These are phyloP conservation scores for Penstemon newberryi DNA, from an alignment of 257 asterid genomes.

Conservation along the genomic window DNA sequence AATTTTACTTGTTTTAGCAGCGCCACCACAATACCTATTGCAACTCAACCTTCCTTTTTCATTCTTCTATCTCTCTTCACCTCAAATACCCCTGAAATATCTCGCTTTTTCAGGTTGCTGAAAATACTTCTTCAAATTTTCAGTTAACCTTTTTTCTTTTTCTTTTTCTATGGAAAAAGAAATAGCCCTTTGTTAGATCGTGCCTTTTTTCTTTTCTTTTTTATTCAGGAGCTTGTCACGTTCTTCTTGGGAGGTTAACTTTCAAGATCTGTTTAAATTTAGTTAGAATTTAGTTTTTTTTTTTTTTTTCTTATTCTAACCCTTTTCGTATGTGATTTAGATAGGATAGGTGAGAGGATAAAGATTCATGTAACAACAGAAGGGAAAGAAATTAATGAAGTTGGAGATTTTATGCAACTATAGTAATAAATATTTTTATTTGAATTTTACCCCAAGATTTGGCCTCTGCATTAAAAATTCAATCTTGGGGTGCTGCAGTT, in stretches of 20 bases:
- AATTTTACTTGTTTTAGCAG: neutral
- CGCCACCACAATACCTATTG: conserved; percentile 17
- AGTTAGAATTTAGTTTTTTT: conserved; percentile 19
- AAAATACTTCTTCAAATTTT: conserved; percentile 22
- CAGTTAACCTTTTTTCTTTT: conserved; percentile 19
- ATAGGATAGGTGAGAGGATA: conserved; percentile 30
- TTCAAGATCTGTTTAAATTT: conserved; percentile 36
- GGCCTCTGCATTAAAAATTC: conserved; percentile 22
- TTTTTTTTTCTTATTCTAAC: conserved; percentile 3
- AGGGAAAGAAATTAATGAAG: conserved; percentile 17
- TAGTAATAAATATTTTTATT: conserved; percentile 16
- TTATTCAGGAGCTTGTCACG: conserved; percentile 9
- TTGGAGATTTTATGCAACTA: conserved; percentile 25
- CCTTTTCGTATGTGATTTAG: conserved; percentile 26
- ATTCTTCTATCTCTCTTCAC: conserved; percentile 15
- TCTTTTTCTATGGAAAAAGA: neutral
- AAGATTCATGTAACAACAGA: conserved; percentile 23
- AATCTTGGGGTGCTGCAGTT: conserved; percentile 28
- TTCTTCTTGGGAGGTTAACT: conserved; percentile 20
- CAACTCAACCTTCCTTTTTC: neutral
- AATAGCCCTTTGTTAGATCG: conserved; percentile 36
- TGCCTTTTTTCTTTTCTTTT: conserved; percentile 27
- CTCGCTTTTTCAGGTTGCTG: conserved; percentile 10
- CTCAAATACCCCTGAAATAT: conserved; percentile 24
- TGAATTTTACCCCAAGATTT: conserved; percentile 26